phyloP scores from a whole-genome alignment of 257 asterid species.

The Linderniella brevidens region DNA sequence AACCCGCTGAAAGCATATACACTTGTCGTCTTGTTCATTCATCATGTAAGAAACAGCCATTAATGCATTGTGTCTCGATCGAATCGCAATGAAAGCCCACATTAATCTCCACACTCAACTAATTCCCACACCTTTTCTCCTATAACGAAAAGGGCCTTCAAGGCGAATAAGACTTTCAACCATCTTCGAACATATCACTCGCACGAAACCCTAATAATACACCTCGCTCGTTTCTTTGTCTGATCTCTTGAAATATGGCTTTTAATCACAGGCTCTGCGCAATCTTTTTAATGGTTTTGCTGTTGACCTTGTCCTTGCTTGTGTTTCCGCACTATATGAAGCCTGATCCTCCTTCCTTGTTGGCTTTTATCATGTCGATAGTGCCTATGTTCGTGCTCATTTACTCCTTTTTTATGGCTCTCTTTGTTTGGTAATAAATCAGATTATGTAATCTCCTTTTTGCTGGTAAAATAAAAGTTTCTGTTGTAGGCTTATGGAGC shows the following conservation, averaged over 20 bases:
- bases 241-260: conserved; percentile 5
- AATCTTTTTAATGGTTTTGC: conserved; percentile 12
- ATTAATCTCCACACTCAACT: background rate
- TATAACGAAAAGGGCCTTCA: background rate
- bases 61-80: no score
- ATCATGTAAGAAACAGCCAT: no score
- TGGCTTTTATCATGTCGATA: conserved; percentile 11
- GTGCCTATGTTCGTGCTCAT: conserved; percentile 14
- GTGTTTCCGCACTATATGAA: conserved; percentile 19
- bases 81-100: no score
- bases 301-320: conserved; percentile 9
- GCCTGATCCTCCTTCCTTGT: conserved; percentile 16
- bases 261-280: conserved; percentile 12
- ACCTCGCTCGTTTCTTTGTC: no score
- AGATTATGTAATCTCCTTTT: no score
- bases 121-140: background rate
- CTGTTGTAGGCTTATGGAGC: no score
- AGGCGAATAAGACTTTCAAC: background rate
- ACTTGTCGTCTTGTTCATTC: no score
- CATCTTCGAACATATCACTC: no score
- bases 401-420: conserved; percentile 13
- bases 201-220: no score
- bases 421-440: conserved; percentile 15
- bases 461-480: no score
- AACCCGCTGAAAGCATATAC: no score